phyloP scores from a whole-genome alignment of 163 green algal genomes.

The Prototheca wickerhamii region DNA sequence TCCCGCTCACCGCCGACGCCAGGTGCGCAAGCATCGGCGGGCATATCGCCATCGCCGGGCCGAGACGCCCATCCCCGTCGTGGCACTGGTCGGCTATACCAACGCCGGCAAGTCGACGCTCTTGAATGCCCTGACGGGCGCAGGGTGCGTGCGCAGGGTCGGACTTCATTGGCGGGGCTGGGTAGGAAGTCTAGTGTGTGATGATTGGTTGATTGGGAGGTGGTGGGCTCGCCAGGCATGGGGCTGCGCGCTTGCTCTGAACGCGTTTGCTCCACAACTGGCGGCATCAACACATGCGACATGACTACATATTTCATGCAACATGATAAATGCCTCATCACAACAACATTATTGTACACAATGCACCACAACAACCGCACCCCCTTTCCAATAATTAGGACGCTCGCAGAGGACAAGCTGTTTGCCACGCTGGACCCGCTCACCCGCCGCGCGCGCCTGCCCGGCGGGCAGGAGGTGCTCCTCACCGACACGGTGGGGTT shows the following conservation, averaged over 20 bases:
- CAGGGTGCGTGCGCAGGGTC: background rate
- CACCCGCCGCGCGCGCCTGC: conserved; percentile 68
- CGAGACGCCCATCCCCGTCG: conserved; percentile 63
- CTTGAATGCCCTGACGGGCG: conserved; percentile 70
- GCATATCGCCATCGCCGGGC: conserved; percentile 64
- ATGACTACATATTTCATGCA: too few species aligned
- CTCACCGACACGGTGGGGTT: conserved; percentile 91
- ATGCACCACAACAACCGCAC: background rate
- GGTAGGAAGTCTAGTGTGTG: background rate
- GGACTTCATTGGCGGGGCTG: background rate
- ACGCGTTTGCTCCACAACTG: too few species aligned
- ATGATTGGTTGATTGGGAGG: background rate
- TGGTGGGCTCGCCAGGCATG: too few species aligned
- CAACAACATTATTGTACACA: background rate
- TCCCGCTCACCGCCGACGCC: background rate
- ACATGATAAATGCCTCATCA: too few species aligned
- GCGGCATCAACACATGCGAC: background rate
- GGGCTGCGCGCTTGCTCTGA: too few species aligned
- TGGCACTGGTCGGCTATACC: conserved; percentile 91
- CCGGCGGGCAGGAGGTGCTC: conserved; percentile 59
- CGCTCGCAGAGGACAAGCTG: conserved; percentile 90
- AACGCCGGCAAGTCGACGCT: conserved; percentile 93
- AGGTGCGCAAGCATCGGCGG: conserved; percentile 59
- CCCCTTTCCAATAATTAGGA: conserved; percentile 12
- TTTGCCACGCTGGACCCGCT: conserved; percentile 98